Evolutionary conservation across 2,329 filamentous ascomycete genomes (phyloP).

Genomic region (Exutisphaerella laricina): DNA sequence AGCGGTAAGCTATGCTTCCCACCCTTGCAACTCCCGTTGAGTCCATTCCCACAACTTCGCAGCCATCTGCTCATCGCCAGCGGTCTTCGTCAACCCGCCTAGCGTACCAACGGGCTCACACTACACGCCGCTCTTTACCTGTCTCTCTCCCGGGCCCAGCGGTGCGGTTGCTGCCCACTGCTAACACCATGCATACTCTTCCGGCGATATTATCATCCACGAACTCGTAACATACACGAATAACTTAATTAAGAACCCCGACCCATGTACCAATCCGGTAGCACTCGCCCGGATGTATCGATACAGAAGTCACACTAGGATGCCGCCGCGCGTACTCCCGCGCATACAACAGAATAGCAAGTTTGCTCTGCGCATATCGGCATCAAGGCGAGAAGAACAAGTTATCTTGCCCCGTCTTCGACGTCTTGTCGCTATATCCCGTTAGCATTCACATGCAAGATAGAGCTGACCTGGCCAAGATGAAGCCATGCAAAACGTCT

Average conservation of each 20-base stretch:
- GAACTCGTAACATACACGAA: conserved; percentile 14
- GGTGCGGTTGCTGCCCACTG: conserved; percentile 39
- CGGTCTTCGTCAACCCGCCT: conserved; percentile 20
- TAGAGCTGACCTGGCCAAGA: conserved; percentile 25
- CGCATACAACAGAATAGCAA: conserved; percentile 47
- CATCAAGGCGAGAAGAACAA: conserved; percentile 13
- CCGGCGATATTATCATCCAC: conserved; percentile 15
- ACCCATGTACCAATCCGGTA: conserved; percentile 38
- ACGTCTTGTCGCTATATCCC: conserved; percentile 27
- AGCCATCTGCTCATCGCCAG: conserved; percentile 25
- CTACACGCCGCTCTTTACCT: conserved; percentile 28
- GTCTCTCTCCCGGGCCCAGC: conserved; percentile 31
- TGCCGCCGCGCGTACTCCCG: conserved; percentile 40
- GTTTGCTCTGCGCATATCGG: conserved; percentile 47
- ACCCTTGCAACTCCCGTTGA: conserved; percentile 15
- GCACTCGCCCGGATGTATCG: conserved; percentile 47
- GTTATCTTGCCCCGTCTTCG: conserved; percentile 24
- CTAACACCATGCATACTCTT: conserved; percentile 37
- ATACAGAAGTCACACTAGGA: conserved; percentile 41
- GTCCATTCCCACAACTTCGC: conserved; percentile 37
- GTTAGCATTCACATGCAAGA: conserved; percentile 26
- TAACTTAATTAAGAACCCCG: conserved; percentile 7
- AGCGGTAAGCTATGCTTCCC: too few species aligned
- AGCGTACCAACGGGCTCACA: conserved; percentile 39
- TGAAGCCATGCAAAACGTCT: too few species aligned